phyloP scores from a whole-genome alignment of 2,329 filamentous ascomycete species.

The Fusarium sp. region DNA sequence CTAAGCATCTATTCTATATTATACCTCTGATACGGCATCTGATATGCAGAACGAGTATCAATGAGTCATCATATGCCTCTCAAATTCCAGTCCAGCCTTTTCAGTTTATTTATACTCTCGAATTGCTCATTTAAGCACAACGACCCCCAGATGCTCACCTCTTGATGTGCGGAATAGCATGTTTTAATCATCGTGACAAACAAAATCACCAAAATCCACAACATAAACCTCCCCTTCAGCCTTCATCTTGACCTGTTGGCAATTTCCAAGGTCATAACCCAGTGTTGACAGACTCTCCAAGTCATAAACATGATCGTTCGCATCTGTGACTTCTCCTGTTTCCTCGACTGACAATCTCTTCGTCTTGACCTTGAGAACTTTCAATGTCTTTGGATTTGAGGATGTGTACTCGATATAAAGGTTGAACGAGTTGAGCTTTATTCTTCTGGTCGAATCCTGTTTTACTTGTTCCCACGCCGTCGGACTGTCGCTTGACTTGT shows the following conservation, averaged over 20 bases:
- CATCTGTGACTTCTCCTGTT: not conserved
- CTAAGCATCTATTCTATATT: not conserved
- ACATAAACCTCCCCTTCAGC: not conserved
- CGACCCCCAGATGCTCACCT: not conserved
- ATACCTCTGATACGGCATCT: not conserved
- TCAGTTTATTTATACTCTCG: not conserved
- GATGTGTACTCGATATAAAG: slow-evolving; percentile 25
- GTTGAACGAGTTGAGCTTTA: slow-evolving; percentile 4
- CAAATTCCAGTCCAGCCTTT: not conserved
- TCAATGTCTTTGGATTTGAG: not conserved
- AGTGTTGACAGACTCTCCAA: not conserved
- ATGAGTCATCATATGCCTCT: not conserved
- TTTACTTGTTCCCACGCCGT: slow-evolving; percentile 2
- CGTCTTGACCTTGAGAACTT: slow-evolving; percentile 3
- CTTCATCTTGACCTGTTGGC: slow-evolving; percentile 2
- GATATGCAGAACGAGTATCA: not conserved
- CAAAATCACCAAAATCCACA: slow-evolving; percentile 1
- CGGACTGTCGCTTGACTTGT: not conserved
- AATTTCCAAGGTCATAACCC: not conserved
- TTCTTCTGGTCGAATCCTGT: not conserved
- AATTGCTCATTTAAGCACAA: not conserved
- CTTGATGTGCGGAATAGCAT: not conserved
- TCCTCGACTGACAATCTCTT: slow-evolving; percentile 12
- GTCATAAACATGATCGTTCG: not conserved
- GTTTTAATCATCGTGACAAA: not conserved